Conservation (phyloP, 305 asterid genomes). For the Fraxinus greggii region DNA sequence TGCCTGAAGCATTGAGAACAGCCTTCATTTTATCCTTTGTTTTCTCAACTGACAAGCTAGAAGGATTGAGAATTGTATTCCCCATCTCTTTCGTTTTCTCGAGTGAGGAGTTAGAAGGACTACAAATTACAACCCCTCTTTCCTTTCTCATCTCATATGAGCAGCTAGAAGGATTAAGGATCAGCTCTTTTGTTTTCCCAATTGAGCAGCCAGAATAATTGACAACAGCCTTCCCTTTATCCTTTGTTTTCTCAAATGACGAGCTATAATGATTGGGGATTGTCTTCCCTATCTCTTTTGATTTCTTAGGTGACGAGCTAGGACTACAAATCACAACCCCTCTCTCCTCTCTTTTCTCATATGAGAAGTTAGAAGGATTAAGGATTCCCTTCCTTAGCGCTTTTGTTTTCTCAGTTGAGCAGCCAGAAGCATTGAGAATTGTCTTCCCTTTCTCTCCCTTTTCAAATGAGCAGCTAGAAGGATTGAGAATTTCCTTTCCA, state of each 20-base stretch:
- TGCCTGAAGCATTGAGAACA: slow-evolving; percentile 24
- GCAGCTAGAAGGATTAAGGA: slow-evolving; percentile 21
- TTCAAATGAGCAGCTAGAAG: slow-evolving; percentile 26
- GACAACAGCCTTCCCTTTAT: slow-evolving; percentile 26
- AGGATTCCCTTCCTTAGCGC: slow-evolving; percentile 25
- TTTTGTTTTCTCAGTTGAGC: slow-evolving; percentile 24
- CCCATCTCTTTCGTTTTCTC: slow-evolving; percentile 36
- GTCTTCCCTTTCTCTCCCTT: slow-evolving; percentile 28
- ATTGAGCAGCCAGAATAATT: slow-evolving; percentile 24
- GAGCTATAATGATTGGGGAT: slow-evolving; percentile 21
- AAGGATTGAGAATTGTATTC: slow-evolving; percentile 26
- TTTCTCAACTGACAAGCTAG: slow-evolving; percentile 21
- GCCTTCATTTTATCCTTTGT: slow-evolving; percentile 28
- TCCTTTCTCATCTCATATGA: slow-evolving; percentile 32
- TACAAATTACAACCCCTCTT: slow-evolving; percentile 28
- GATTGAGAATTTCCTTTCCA: slow-evolving; percentile 17
- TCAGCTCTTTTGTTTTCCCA: slow-evolving; percentile 20
- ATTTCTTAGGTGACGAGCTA: slow-evolving; percentile 21
- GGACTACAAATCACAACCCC: slow-evolving; percentile 24
- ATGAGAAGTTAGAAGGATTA: slow-evolving; percentile 21
- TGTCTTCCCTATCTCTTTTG: slow-evolving; percentile 22
- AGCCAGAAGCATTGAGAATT: slow-evolving; percentile 25
- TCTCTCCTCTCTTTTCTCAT: slow-evolving; percentile 30
- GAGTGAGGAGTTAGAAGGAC: slow-evolving; percentile 28
- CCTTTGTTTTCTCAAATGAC: slow-evolving; percentile 29